phyloP scores from a whole-genome alignment of 148 eudicot species.

The Persicaria maculosa region DNA sequence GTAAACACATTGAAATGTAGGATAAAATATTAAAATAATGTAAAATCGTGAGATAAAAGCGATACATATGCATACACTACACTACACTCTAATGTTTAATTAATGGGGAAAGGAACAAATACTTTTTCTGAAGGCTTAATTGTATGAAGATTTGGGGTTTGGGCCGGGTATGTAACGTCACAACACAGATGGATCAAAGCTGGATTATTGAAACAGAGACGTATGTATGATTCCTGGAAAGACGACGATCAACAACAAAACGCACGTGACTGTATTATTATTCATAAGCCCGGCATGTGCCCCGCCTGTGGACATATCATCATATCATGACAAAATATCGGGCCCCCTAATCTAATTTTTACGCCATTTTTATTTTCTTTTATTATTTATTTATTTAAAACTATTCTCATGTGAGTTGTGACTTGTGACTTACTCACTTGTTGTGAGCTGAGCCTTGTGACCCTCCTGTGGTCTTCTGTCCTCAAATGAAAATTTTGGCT shows the following conservation, averaged over 20 bases:
- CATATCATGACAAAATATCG: conserved; percentile 4
- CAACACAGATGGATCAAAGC: neutral
- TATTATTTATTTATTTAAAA: neutral
- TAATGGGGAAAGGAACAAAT: neutral
- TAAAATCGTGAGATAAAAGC: neutral
- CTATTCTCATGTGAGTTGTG: neutral
- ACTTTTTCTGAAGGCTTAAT: neutral
- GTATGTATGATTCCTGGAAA: conserved; percentile 21
- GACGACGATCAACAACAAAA: conserved; percentile 12
- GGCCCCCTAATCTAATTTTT: neutral
- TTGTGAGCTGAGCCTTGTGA: neutral
- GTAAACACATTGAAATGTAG: neutral
- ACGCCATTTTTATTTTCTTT: neutral
- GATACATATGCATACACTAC: neutral
- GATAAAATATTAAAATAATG: neutral
- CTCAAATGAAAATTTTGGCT: no score
- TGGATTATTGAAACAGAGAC: neutral
- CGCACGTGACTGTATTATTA: conserved; percentile 30
- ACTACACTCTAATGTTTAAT: no score
- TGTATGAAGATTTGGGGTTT: neutral
- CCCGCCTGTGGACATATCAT: conserved; percentile 15
- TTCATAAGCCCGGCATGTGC: conserved; percentile 20
- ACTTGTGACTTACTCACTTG: neutral
- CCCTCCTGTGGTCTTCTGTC: no score
- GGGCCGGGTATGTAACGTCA: neutral